Base-by-base conservation (phyloP, 2,329 filamentous ascomycete genomes). In the Nemania sp. region DNA sequence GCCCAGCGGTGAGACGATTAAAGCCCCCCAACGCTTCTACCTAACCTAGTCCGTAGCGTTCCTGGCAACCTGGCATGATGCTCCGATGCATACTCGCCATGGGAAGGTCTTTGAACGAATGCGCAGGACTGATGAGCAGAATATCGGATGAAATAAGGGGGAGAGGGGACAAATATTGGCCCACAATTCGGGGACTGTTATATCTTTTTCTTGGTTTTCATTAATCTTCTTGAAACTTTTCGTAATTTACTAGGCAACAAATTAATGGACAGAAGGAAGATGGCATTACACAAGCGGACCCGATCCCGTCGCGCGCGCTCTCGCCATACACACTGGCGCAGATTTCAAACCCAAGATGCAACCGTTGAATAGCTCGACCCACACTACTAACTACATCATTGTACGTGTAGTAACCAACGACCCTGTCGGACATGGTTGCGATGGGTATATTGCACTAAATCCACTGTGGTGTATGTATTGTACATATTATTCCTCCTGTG, bases 401-500 rank as follows among this genome's bases (percentile, higher is more conserved):
- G 40, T 43, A 30, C n/a, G 23, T 31, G 28, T 52, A 48, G 44
- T 56, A 49, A 44, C 49, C 44, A 49, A 36, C 24, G 45, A 45
- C 54, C 53, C 54, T 56, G 49, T 45, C 54, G 24, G 30, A 53
- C 39, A 49, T 42, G 54, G 49, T 45, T 52, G 39, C 42, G 53
- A 43, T 56, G 48, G 26, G 39, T 46, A 45, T 36, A 52, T 44
- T n/a, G n/a, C n/a, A n/a, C n/a, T n/a, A n/a, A n/a, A n/a, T n/a
- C n/a, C n/a, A n/a, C n/a, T n/a, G n/a, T n/a, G n/a, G 40, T 44
- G 28, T 43, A 43, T 49, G 44, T 56, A 56, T 42, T 49, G 33
- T 39, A 24, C 39, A 49, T 46, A 56, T 52, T 34, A 37, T 45
- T 49, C 28, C 44, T 20, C n/a, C 44, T 48, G 43, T 44, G 30